phyloP scores from a whole-genome alignment of 2,329 filamentous ascomycete species.

The Lecanicillium sp. region DNA sequence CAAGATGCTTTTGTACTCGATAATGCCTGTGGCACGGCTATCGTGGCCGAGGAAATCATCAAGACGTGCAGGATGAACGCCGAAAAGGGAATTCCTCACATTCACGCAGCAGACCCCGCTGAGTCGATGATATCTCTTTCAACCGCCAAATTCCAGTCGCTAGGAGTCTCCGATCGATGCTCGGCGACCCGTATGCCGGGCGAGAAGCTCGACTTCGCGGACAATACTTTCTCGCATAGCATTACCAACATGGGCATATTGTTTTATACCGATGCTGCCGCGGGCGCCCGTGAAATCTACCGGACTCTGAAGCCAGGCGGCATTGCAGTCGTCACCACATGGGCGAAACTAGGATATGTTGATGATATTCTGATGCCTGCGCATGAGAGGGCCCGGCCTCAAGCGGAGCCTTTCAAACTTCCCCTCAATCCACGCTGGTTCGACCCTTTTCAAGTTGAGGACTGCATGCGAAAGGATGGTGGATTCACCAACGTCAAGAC shows the following conservation, averaged over 20 bases:
- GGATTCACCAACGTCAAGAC: constrained; percentile 13
- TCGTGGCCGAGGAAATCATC: constrained; percentile 20
- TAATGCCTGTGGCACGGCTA: constrained; percentile 24
- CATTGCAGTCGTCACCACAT: constrained; percentile 29
- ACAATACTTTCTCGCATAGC: constrained; percentile 30
- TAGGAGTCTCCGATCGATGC: constrained; percentile 10
- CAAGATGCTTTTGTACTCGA: constrained; percentile 19
- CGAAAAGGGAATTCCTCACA: not conserved
- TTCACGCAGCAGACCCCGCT: constrained; percentile 18
- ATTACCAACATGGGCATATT: constrained; percentile 35
- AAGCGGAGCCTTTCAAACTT: constrained; percentile 12
- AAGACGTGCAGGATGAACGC: not conserved
- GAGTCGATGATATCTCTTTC: constrained; percentile 19
- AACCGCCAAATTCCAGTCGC: constrained; percentile 13
- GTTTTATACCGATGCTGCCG: constrained; percentile 26
- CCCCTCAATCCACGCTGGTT: constrained; percentile 16
- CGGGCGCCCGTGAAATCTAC: constrained; percentile 30
- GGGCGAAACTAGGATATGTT: constrained; percentile 19
- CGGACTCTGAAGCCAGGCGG: constrained; percentile 33
- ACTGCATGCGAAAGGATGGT: not conserved
- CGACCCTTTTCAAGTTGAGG: constrained; percentile 3
- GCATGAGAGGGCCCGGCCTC: constrained; percentile 15
- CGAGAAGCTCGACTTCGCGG: constrained; percentile 21
- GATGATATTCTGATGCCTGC: constrained; percentile 14
- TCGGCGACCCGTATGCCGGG: constrained; percentile 18